Conservation (phyloP, 2,329 filamentous ascomycete species). For the Teratosphaeria epicoccoides region DNA sequence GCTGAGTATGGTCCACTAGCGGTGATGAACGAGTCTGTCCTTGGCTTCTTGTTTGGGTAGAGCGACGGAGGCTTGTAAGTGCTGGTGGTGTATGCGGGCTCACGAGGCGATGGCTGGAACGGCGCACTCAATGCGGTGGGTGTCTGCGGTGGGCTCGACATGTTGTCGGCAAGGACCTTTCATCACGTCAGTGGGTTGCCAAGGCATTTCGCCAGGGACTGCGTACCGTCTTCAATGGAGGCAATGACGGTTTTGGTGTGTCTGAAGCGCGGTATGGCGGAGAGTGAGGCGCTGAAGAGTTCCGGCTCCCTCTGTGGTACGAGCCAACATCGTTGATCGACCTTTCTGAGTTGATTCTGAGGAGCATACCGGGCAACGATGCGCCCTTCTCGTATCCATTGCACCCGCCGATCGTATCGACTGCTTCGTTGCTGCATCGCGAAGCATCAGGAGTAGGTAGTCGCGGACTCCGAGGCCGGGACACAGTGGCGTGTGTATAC, state of each 20-base stretch:
- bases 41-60: conserved; percentile 27
- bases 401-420: conserved; percentile 8
- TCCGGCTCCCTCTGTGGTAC: conserved; percentile 5
- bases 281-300: conserved; percentile 15
- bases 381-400: neutral
- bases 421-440: conserved; percentile 17
- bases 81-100: conserved; percentile 21
- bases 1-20: conserved; percentile 6
- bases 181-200: conserved; percentile 17
- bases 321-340: conserved; percentile 3
- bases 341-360: neutral
- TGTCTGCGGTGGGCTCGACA: conserved; percentile 21
- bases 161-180: conserved; percentile 22
- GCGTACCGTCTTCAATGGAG: conserved; percentile 24
- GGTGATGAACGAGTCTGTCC: conserved; percentile 13
- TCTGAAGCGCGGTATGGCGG: conserved; percentile 21
- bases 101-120: conserved; percentile 20
- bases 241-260: conserved; percentile 22
- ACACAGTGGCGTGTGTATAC: neutral
- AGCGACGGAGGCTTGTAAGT: conserved; percentile 26
- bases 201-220: conserved; percentile 3
- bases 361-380: conserved; percentile 2
- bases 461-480: conserved; percentile 8
- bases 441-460: conserved; percentile 24
- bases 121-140: conserved; percentile 16